phyloP scores from a whole-genome alignment of 345 rosid species.

The Durio zibethinus region DNA sequence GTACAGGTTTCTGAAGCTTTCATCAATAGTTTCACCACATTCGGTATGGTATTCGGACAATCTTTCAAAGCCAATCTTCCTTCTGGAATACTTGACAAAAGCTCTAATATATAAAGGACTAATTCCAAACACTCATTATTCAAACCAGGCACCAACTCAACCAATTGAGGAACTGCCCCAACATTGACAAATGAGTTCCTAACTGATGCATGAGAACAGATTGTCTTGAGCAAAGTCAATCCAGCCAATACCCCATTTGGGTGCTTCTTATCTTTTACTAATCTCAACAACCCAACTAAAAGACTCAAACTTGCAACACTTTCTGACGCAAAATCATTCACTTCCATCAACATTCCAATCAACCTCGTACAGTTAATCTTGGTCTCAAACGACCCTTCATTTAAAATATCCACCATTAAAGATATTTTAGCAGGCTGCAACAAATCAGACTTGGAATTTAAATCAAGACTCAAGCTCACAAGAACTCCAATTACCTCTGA shows the following conservation, averaged over 20 bases:
- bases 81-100: conserved; percentile 36
- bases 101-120: conserved; percentile 44
- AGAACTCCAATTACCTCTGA: conserved; percentile 68
- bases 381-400: conserved; percentile 70
- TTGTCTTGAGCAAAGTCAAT: conserved; percentile 41
- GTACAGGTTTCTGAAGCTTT: conserved; percentile 58
- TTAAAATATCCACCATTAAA: conserved; percentile 63
- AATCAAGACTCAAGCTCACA: conserved; percentile 58
- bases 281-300: conserved; percentile 56
- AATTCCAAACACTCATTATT: conserved; percentile 49
- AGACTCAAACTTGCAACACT: conserved; percentile 54
- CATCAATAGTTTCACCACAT: conserved; percentile 47
- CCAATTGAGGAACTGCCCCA: conserved; percentile 56
- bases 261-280: conserved; percentile 57
- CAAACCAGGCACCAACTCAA: conserved; percentile 45
- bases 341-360: conserved; percentile 45
- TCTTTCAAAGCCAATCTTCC: conserved; percentile 60
- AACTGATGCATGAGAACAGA: conserved; percentile 39
- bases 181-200: conserved; percentile 44
- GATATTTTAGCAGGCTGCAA: conserved; percentile 66
- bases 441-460: conserved; percentile 42
- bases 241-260: conserved; percentile 45
- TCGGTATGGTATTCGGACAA: conserved; percentile 45
- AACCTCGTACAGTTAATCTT: conserved; percentile 55
- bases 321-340: conserved; percentile 42